phyloP scores from a whole-genome alignment of 495 filamentous ascomycete genomes.

The Xylaria flabelliformis region DNA sequence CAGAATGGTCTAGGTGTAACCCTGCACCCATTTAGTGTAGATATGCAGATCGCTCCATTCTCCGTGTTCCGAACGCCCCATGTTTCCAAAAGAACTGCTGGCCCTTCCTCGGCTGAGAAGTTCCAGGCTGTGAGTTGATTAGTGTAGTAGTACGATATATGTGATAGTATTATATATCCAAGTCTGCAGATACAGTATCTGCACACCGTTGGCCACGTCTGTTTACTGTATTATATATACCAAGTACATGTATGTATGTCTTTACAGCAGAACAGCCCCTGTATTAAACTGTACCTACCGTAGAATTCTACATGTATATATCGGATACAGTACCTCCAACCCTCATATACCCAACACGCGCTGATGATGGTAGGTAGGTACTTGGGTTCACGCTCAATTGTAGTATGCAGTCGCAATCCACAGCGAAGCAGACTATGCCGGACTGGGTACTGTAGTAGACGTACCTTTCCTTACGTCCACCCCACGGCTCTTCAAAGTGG shows the following conservation, averaged over 20 bases:
- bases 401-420: not conserved
- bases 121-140: not conserved
- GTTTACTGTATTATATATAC: not conserved
- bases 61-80: slow-evolving; percentile 5
- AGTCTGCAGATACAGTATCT: not conserved
- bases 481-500: slow-evolving; percentile 10
- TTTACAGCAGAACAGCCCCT: slow-evolving; percentile 2
- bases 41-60: not conserved
- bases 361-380: not conserved
- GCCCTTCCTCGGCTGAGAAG: not conserved
- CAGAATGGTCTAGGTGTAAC: slow-evolving; percentile 4
- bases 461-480: slow-evolving; percentile 13
- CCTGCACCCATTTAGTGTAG: not conserved
- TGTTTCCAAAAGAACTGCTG: slow-evolving; percentile 12
- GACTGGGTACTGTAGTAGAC: not conserved
- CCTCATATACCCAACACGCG: not conserved
- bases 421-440: not conserved
- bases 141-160: slow-evolving; percentile 2
- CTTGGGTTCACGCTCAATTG: not conserved
- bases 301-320: not conserved
- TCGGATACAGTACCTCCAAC: not conserved
- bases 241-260: not conserved
- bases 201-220: not conserved
- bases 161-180: slow-evolving; percentile 6
- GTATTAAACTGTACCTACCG: not conserved